Base-by-base conservation (phyloP, 139 green algal species). In the Auxenochlorella protothecoides region DNA sequence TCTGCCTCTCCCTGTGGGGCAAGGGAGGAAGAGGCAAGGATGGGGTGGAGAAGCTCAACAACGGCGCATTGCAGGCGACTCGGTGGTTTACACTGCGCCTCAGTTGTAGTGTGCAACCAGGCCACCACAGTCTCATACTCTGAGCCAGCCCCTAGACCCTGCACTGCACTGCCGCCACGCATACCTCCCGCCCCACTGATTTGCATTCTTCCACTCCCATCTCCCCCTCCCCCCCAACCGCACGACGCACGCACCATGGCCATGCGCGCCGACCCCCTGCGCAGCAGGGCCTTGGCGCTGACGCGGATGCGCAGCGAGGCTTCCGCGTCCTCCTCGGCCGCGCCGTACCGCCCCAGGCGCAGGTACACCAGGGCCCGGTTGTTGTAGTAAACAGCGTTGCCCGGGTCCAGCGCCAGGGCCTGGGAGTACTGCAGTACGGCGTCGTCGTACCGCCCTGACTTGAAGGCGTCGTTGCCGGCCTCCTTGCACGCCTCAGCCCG, bases 311-410 rank as follows among this genome's bases (percentile, higher is more conserved):
- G 62, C 56, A 87, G 74, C 8, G 82, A 77, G 2, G 55, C 66
- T 53, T 80, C 65, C 55, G 76, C 84, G 65, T 87, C 82, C 13
- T 66, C 77, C 68, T 87, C 80, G 3, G 82, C 82, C 27, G 53
- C 56, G 5, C 60, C 51, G 56, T 82, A 82, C 11, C 14, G 57
- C 6, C 74, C 55, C 14, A 82, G 69, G 74, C 83, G 82, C 9
- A 87, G 77, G 27, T 77, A 63, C 0, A 75, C 80, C 74, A 85
- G 76, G n/a, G 82, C 82, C 63, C 76, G 68, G 71, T 87, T 87
- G 62, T 62, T 68, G 64, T 77, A 80, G 77, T 81, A 87, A 3
- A 87, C 81, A 14, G 82, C 56, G 44, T 65, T 65, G 5, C 56
- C 7, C 8, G 78, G 72, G 66, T 79, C 55, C 14, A 73, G 64